Conservation (phyloP, 106 monocot species). For the Platanthera guangdongensis region DNA sequence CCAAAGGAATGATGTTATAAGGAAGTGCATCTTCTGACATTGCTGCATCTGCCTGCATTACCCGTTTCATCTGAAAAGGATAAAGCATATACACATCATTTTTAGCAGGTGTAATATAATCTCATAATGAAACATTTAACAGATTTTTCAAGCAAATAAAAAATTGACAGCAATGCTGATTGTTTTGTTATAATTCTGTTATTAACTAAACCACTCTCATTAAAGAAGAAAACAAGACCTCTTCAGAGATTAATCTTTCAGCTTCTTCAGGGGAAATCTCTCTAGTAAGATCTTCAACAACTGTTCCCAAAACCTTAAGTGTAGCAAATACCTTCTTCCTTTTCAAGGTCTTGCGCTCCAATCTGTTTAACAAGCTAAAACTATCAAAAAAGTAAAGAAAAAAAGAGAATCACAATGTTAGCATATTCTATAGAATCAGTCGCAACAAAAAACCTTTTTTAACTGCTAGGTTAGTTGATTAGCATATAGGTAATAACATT, state of each 20-base stretch:
- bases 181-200: background rate
- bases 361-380: constrained; percentile 28
- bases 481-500: background rate
- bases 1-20: constrained; percentile 92
- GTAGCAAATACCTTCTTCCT: constrained; percentile 89
- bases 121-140: background rate
- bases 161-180: background rate
- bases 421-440: background rate
- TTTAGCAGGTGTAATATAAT: background rate
- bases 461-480: background rate
- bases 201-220: background rate
- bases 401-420: background rate
- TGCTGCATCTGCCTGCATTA: constrained; percentile 87
- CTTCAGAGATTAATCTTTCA: constrained; percentile 66
- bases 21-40: constrained; percentile 73
- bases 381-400: background rate
- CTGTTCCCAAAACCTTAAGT: constrained; percentile 79
- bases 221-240: constrained; percentile 36
- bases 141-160: background rate
- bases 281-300: constrained; percentile 72
- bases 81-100: background rate
- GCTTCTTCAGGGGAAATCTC: constrained; percentile 87
- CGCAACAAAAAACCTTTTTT: background rate
- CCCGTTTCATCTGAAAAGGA: constrained; percentile 56
- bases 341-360: constrained; percentile 76